phyloP scores from a whole-genome alignment of 805 yeast genomes.

The Ogataea paradorogensis region DNA sequence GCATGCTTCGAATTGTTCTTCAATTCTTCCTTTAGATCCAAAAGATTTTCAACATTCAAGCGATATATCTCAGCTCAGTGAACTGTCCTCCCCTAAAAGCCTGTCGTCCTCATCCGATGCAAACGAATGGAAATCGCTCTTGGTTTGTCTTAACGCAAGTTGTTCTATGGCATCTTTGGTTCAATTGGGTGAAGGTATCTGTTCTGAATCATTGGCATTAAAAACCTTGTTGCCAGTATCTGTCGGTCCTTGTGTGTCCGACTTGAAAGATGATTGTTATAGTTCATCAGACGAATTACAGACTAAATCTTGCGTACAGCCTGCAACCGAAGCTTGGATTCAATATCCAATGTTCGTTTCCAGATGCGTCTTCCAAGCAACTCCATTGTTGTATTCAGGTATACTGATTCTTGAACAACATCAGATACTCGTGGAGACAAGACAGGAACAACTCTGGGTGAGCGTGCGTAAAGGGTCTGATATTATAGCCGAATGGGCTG shows the following conservation, averaged over 20 bases:
- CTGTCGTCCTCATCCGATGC: slow-evolving; percentile 18
- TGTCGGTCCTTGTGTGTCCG: slow-evolving; percentile 26
- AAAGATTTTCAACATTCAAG: slow-evolving; percentile 9
- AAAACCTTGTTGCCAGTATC: slow-evolving; percentile 18
- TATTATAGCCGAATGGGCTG: slow-evolving; percentile 10
- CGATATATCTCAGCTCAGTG: too few species aligned
- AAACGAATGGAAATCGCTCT: slow-evolving; percentile 32
- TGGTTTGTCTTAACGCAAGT: slow-evolving; percentile 31
- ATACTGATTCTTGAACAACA: slow-evolving; percentile 14
- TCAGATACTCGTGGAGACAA: slow-evolving; percentile 2
- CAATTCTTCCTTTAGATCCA: slow-evolving; percentile 38
- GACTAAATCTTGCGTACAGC: slow-evolving; percentile 19
- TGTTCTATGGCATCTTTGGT: slow-evolving; percentile 34
- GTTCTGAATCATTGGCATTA: slow-evolving; percentile 19
- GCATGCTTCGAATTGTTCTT: slow-evolving; percentile 31
- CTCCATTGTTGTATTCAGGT: slow-evolving; percentile 34
- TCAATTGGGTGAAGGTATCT: slow-evolving; percentile 40
- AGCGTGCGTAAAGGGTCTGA: slow-evolving; percentile 9
- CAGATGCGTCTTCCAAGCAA: slow-evolving; percentile 28
- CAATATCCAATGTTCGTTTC: slow-evolving; percentile 37
- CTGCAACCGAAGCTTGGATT: slow-evolving; percentile 39
- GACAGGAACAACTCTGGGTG: slow-evolving; percentile 1
- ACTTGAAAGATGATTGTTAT: slow-evolving; percentile 15
- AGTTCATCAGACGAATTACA: slow-evolving; percentile 14
- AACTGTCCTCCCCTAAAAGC: neutral